Conservation (phyloP, 176 grass and related monocot genomes). For the Eleusine indica region DNA sequence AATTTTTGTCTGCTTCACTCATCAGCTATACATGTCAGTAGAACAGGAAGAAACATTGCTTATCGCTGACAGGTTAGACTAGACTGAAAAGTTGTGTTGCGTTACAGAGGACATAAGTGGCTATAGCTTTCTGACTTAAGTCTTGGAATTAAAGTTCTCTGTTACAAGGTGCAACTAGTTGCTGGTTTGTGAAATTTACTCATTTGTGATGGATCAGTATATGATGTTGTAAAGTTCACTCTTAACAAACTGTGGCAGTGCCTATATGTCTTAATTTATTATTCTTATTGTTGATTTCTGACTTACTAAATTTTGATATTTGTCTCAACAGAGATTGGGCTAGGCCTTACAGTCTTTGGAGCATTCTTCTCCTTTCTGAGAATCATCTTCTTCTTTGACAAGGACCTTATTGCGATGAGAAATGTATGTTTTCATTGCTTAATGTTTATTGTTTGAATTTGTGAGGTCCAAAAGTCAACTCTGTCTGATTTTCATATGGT, state of each 20-base stretch:
- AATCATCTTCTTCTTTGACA: no score
- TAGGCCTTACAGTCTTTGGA: conserved; percentile 93
- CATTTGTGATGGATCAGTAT: background rate
- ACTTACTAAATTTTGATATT: conserved; percentile 12
- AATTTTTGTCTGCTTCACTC: no score
- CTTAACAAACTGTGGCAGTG: background rate
- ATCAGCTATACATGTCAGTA: no score
- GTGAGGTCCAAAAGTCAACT: background rate
- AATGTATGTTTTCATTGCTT: conserved; percentile 60
- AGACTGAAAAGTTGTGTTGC: no score
- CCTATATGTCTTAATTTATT: no score
- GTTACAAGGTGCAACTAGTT: no score
- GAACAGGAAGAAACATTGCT: no score
- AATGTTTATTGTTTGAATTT: background rate
- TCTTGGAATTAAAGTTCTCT: no score
- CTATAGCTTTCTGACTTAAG: no score
- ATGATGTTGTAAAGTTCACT: background rate
- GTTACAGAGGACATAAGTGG: no score
- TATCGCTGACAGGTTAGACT: no score
- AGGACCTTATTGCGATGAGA: conserved; percentile 92
- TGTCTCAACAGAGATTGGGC: conserved; percentile 73
- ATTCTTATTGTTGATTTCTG: conserved; percentile 10
- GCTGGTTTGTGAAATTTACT: background rate
- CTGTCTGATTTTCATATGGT: conserved; percentile 30
- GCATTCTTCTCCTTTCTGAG: conserved; percentile 70